phyloP scores from a whole-genome alignment of 371 early-diverging fungal species.

The Mucor irregularis region DNA sequence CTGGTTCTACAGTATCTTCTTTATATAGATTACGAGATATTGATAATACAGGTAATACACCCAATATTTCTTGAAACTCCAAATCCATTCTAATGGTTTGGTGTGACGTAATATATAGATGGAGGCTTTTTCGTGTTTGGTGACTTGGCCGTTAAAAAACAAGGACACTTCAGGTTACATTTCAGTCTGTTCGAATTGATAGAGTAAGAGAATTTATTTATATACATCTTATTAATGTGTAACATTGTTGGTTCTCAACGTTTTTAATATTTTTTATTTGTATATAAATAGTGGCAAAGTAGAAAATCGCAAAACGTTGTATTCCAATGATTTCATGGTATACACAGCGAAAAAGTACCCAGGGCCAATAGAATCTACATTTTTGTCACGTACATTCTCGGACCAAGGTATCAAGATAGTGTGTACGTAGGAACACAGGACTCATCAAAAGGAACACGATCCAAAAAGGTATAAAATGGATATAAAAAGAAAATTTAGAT shows the following conservation, averaged over 20 bases:
- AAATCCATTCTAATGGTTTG: neutral
- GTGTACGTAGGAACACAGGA: conserved; percentile 44
- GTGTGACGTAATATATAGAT: conserved; percentile 52
- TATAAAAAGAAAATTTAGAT: neutral
- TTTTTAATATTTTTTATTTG: neutral
- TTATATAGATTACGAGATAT: conserved; percentile 43
- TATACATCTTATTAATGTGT: neutral
- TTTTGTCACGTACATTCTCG: conserved; percentile 47
- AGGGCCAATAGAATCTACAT: conserved; percentile 74
- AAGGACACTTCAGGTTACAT: conserved; percentile 84
- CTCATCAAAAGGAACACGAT: conserved; percentile 5
- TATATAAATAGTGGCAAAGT: conserved; percentile 26
- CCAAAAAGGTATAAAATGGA: neutral
- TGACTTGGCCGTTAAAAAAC: conserved; percentile 87
- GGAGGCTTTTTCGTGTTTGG: conserved; percentile 96
- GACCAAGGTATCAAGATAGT: conserved; percentile 53
- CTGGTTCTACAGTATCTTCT: conserved; percentile 52
- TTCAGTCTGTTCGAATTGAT: conserved; percentile 88
- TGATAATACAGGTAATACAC: conserved; percentile 27
- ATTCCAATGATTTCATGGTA: conserved; percentile 74
- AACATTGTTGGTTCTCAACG: too few relatives aligned
- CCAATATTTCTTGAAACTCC: neutral
- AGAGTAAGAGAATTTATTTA: conserved; percentile 61
- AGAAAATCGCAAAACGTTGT: conserved; percentile 35
- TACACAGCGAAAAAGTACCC: conserved; percentile 90